Evolutionary conservation across 2,329 filamentous ascomycete species (phyloP), one percentile per base, ranked within the genome.

Genomic region (Harringtonia lauricola): DNA sequence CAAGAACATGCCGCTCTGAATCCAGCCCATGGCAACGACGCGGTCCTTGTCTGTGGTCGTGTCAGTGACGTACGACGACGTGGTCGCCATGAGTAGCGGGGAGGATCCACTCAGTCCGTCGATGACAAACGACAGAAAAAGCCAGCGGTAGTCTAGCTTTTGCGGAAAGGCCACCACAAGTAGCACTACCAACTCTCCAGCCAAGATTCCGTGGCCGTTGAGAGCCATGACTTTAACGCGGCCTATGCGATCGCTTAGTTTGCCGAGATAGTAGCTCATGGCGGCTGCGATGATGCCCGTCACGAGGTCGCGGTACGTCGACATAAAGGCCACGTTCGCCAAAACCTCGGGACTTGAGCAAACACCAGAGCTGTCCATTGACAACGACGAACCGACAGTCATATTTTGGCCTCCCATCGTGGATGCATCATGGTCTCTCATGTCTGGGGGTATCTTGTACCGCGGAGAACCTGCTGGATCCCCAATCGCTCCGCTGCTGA

Each of bases 1-100:
- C 3, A 42, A 22, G 22, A 42, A 42, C 40, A 42, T 42, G 33
- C 40, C 31, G 24, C 31, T 34, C 40, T 42, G 40, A 8, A 42
- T 21, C 40, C 40, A 42, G 21, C 40, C 40, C 40, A 42, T 42
- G 40, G 40, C 40, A 14, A 35, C 22, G 19, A 42, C 21, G 9
- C 40, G 40, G 12, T 24, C 19, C 14, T 39, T 8, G 26, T 30
- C 37, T 4, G 37, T 19, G 8, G 37, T 30, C 10, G 37, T 15
- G 26, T 39, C 37, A 17, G 37, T 17, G 9, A 30, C 37, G 17
- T 39, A 39, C 13, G 37, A 28, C 3, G 39, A 18, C 31, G 40
- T 28, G 8, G 14, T 28, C 8, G 40, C 40, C 22, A 36, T 29
- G 31, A 42, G 40, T 10, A 42, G 31, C 21, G 40, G 30, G 18